Conservation (phyloP, 1,284 basidiomycete genomes). For the Cryptococcus wingfieldii region DNA sequence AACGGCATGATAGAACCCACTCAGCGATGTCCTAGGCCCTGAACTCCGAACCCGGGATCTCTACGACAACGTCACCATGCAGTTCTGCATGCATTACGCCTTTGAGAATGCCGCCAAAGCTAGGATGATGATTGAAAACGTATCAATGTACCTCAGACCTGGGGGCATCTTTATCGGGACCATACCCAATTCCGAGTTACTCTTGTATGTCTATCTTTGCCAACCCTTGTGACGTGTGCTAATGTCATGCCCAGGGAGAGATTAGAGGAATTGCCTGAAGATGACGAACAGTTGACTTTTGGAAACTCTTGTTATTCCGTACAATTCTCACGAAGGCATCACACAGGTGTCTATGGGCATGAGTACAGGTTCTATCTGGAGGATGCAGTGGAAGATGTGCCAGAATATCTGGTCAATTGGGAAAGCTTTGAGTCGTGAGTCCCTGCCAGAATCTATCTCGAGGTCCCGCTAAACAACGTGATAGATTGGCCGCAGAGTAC, state of each 20-base stretch:
- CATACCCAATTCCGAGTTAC: conserved; percentile 75
- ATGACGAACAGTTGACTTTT: conserved; percentile 63
- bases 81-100: conserved; percentile 99
- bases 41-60: conserved; percentile 52
- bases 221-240: background rate
- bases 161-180: conserved; percentile 93
- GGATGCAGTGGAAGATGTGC: conserved; percentile 95
- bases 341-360: conserved; percentile 73
- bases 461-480: too few relatives aligned
- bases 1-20: conserved; percentile 52
- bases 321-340: conserved; percentile 66
- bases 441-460: conserved; percentile 6
- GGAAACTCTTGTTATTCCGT: conserved; percentile 89
- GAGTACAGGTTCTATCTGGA: conserved; percentile 88
- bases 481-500: conserved; percentile 56
- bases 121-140: conserved; percentile 89
- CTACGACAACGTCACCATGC: conserved; percentile 95
- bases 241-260: conserved; percentile 54
- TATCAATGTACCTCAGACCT: conserved; percentile 67
- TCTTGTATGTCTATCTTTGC: conserved; percentile 60
- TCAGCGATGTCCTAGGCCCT: conserved; percentile 66
- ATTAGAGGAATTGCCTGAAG: conserved; percentile 62
- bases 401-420: conserved; percentile 95
- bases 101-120: conserved; percentile 85
- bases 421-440: conserved; percentile 79